Evolutionary conservation across 2,329 filamentous ascomycete species (phyloP).

Genomic region (Rasamsonia emersonii): DNA sequence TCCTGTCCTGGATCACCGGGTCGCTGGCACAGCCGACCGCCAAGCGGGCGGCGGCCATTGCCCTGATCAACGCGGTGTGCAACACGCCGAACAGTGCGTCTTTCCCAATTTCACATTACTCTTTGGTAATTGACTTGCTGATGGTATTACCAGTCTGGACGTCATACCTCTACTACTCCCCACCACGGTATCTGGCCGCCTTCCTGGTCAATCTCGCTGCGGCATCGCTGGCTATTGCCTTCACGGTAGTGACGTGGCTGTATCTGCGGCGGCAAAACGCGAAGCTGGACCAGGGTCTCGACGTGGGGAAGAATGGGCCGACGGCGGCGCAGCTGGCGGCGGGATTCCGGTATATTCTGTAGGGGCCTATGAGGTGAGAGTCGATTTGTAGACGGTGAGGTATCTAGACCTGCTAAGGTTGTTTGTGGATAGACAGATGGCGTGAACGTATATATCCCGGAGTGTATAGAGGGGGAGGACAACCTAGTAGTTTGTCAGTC

Average conservation of each 20-base stretch:
- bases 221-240: conserved; percentile 12
- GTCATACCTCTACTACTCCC: conserved; percentile 16
- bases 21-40: conserved; percentile 9
- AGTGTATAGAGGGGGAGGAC: too few species aligned
- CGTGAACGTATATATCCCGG: too few species aligned
- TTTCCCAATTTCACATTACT: not conserved
- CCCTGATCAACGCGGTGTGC: conserved; percentile 11
- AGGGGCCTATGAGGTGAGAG: too few species aligned
- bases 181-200: conserved; percentile 16
- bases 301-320: conserved; percentile 14
- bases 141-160: conserved; percentile 12
- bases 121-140: conserved; percentile 5
- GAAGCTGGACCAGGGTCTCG: conserved; percentile 14
- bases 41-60: conserved; percentile 12
- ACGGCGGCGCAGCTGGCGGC: conserved; percentile 13
- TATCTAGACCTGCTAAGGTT: too few species aligned
- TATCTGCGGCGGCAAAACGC: conserved; percentile 16
- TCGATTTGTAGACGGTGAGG: too few species aligned
- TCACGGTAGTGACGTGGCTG: conserved; percentile 13
- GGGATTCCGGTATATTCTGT: conserved; percentile 14
- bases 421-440: too few species aligned
- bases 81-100: conserved; percentile 12
- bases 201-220: conserved; percentile 16
- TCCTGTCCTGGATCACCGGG: conserved; percentile 11
- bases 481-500: too few species aligned